Evolutionary conservation across 2,329 filamentous ascomycete species (phyloP).

Genomic region (Phaeosphaeriaceae sp.): DNA sequence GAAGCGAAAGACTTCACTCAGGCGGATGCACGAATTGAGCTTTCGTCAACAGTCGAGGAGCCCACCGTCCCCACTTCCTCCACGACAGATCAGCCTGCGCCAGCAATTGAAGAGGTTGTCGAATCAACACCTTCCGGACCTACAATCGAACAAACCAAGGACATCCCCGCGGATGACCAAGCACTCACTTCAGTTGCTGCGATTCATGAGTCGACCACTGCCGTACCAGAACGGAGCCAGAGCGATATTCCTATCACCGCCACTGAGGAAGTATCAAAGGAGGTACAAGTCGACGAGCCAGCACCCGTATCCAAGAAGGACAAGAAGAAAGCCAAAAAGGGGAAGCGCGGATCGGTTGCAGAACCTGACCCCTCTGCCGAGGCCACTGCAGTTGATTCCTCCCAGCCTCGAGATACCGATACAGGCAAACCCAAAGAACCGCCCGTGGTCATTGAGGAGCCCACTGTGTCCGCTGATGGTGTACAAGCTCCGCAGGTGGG

Average conservation of each 20-base stretch:
- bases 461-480: not conserved
- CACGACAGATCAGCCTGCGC: not conserved
- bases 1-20: not conserved
- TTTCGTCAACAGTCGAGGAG: not conserved
- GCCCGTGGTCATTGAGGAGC: not conserved
- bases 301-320: constrained; percentile 20
- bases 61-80: not conserved
- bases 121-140: not conserved
- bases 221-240: not conserved
- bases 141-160: not conserved
- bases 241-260: not conserved
- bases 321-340: constrained; percentile 32
- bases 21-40: not conserved
- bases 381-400: constrained; percentile 2
- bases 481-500: not conserved
- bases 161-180: not conserved
- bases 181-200: not conserved
- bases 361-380: constrained; percentile 13
- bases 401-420: not conserved
- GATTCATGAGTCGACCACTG: not conserved
- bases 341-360: constrained; percentile 24
- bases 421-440: constrained; percentile 2
- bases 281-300: constrained; percentile 5
- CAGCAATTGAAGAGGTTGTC: not conserved
- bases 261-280: not conserved